These are phyloP conservation scores for Ramalina intermedia DNA, from an alignment of 495 filamentous ascomycete species.

Conservation along the genomic window DNA sequence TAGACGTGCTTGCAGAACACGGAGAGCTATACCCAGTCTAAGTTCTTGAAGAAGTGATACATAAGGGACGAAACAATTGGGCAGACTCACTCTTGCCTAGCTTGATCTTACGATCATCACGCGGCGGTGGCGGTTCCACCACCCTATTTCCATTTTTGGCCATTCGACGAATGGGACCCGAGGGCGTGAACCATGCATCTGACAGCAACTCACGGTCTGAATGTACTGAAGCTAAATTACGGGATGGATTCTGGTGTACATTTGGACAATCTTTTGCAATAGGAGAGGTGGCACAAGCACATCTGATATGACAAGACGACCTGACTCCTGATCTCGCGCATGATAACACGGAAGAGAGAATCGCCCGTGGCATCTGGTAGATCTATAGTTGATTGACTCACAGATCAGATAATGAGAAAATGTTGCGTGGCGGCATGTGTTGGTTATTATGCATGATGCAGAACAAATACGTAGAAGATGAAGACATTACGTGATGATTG, in stretches of 20 bases:
- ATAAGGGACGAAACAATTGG: background rate
- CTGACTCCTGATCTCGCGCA: too few species aligned
- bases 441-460: too few species aligned
- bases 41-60: background rate
- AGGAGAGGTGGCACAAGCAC: too few species aligned
- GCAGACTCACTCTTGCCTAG: constrained; percentile 66
- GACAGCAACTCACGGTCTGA: constrained; percentile 9
- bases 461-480: too few species aligned
- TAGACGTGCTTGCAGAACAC: constrained; percentile 71
- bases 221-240: constrained; percentile 14
- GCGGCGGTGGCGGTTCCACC: constrained; percentile 16
- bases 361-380: too few species aligned
- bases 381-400: too few species aligned
- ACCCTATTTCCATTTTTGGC: background rate
- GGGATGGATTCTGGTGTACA: background rate
- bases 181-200: constrained; percentile 18
- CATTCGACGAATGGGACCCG: constrained; percentile 2
- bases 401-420: too few species aligned
- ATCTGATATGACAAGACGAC: too few species aligned
- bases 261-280: too few species aligned
- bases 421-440: too few species aligned
- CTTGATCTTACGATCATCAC: constrained; percentile 71
- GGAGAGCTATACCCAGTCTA: constrained; percentile 44
- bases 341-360: too few species aligned
- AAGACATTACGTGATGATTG: too few species aligned